Conservation (phyloP, 1,139 yeast species). For the Sugiyamaella novakii region DNA sequence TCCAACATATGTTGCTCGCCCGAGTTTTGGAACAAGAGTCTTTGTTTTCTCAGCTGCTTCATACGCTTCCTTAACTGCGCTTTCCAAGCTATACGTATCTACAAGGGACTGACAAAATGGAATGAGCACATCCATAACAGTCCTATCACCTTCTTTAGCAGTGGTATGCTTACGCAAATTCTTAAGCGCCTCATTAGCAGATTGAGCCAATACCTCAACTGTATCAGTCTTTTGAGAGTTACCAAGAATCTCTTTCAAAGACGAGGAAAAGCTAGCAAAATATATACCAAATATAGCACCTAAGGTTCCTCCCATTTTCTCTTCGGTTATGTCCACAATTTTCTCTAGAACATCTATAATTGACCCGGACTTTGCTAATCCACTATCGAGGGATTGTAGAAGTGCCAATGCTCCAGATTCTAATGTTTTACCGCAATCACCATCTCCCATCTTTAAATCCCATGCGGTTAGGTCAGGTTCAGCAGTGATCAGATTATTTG, state of each 20-base stretch:
- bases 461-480: conserved; percentile 54
- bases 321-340: conserved; percentile 45
- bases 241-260: conserved; percentile 36
- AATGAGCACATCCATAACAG: conserved; percentile 57
- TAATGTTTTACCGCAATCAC: conserved; percentile 55
- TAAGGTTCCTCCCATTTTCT: conserved; percentile 58
- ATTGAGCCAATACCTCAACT: conserved; percentile 13
- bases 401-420: conserved; percentile 49
- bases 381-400: conserved; percentile 42
- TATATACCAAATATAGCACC: conserved; percentile 55
- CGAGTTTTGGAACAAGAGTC: conserved; percentile 48
- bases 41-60: conserved; percentile 50
- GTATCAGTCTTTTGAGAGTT: conserved; percentile 1
- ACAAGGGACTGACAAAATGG: conserved; percentile 48
- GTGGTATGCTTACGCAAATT: conserved; percentile 49
- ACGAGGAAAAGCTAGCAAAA: conserved; percentile 48
- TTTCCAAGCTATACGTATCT: conserved; percentile 37
- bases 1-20: conserved; percentile 53
- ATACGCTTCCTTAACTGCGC: conserved; percentile 45
- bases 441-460: conserved; percentile 57
- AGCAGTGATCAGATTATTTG: conserved; percentile 45
- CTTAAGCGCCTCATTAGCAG: conserved; percentile 40
- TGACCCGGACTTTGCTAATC: conserved; percentile 37
- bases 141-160: conserved; percentile 55
- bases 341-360: conserved; percentile 35